Conservation (phyloP, 169 alveolate species). For the Cryptosporidium ubiquitum region DNA sequence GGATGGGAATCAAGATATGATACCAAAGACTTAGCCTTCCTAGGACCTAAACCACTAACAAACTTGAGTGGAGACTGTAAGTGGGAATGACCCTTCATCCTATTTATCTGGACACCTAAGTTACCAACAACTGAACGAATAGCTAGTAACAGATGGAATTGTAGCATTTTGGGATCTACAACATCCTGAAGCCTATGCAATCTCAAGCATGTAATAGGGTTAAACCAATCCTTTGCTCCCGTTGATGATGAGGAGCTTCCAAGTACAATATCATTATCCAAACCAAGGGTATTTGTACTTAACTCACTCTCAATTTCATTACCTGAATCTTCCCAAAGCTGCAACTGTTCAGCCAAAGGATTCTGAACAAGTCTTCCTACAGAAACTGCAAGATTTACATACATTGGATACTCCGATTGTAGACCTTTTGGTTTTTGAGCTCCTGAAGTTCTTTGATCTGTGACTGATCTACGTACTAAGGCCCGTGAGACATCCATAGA, state of each 20-base stretch:
- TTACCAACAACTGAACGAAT: slow-evolving; percentile 80
- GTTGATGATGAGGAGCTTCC: neutral
- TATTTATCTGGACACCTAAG: slow-evolving; percentile 83
- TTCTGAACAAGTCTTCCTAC: slow-evolving; percentile 84
- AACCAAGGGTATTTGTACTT: neutral
- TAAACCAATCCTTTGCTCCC: slow-evolving; percentile 8
- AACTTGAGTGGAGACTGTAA: slow-evolving; percentile 80
- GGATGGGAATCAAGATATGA: slow-evolving; percentile 23
- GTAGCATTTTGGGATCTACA: slow-evolving; percentile 30
- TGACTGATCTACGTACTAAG: slow-evolving; percentile 1
- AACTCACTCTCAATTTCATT: slow-evolving; percentile 69
- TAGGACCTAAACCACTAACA: slow-evolving; percentile 87
- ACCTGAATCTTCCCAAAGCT: slow-evolving; percentile 81
- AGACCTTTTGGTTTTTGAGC: slow-evolving; percentile 76
- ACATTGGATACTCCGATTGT: slow-evolving; percentile 60
- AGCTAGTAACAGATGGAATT: slow-evolving; percentile 62
- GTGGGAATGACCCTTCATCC: slow-evolving; percentile 80
- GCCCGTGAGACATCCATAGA: slow-evolving; percentile 72
- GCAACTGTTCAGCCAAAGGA: slow-evolving; percentile 85
- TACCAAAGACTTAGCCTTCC: slow-evolving; percentile 80
- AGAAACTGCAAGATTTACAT: slow-evolving; percentile 81
- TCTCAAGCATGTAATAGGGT: slow-evolving; percentile 41
- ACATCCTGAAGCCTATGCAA: slow-evolving; percentile 69
- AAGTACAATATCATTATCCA: neutral
- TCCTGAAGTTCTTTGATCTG: neutral